Percentiles rank a stretch among this genome's conserved stretches.
Evolutionary conservation across 306 rosid species (phyloP).

Genomic region (Medicago ruthenica): DNA sequence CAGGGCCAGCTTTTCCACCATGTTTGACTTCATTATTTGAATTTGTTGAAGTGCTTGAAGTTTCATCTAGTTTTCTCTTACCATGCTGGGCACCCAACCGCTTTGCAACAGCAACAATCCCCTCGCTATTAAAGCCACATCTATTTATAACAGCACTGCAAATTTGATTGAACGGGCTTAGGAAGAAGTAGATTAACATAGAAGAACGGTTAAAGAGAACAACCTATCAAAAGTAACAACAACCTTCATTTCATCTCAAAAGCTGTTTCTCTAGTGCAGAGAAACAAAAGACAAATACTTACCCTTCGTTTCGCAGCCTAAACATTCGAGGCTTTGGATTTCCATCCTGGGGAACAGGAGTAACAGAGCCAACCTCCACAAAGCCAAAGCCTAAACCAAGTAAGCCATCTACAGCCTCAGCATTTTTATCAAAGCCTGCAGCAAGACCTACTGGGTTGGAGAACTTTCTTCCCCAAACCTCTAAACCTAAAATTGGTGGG

Average conservation of each 20-base stretch:
- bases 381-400: slow-evolving; percentile 94
- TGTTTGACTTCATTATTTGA: slow-evolving; percentile 70
- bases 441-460: slow-evolving; percentile 96
- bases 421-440: slow-evolving; percentile 98
- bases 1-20: slow-evolving; percentile 99
- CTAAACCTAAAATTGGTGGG: slow-evolving; percentile 68
- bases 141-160: slow-evolving; percentile 93
- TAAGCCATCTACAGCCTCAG: slow-evolving; percentile 92
- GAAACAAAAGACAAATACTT: slow-evolving; percentile 20
- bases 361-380: slow-evolving; percentile 96
- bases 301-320: slow-evolving; percentile 81
- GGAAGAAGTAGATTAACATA: slow-evolving; percentile 25
- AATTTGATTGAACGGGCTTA: slow-evolving; percentile 41
- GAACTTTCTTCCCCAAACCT: slow-evolving; percentile 99
- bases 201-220: background rate
- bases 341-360: slow-evolving; percentile 95
- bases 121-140: slow-evolving; percentile 95
- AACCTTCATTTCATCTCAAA: too few species aligned
- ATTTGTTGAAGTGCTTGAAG: slow-evolving; percentile 65
- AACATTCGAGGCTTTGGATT: slow-evolving; percentile 96
- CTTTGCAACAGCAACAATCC: slow-evolving; percentile 97
- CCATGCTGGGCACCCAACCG: slow-evolving; percentile 93
- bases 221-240: slow-evolving; percentile 26
- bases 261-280: too few species aligned
- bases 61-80: slow-evolving; percentile 92